Evolutionary conservation across 1,139 yeast genomes (phyloP), one percentile per base, ranked within the genome.

Genomic region (Suhomyces yuchorum): DNA sequence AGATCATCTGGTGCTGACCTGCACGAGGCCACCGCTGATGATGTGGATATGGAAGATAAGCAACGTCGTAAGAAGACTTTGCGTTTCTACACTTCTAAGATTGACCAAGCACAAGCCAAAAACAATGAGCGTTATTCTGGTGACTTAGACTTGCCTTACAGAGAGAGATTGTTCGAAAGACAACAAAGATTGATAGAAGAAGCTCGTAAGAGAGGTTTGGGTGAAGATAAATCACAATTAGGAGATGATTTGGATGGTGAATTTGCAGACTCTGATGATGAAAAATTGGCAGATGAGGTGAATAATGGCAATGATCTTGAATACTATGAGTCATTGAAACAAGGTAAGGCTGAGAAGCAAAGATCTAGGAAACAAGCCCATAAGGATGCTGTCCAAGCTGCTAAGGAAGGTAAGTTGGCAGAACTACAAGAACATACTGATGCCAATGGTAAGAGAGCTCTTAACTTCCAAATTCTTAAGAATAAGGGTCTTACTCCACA

Each of bases 51-150:
- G 52, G 96, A 90, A 63, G 99, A 92, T 46, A 91, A 93, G 66
- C 80, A 78, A 49, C 82, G 84, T 38, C 85, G 96, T 61, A 89
- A 87, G 73, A 85, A 83, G 66, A 81, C 96, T 1, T 81, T 93
- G 59, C 84, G 98, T 57, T 95, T 93, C 83, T 93, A 93, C 77
- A 93, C 99, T 1, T 88, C 98, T 51, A 93, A 92, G 70, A 92
- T 93, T 67, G 97, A 91, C 66, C 92, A 88, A 68, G 87, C 88
- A 44, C 82, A 80, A 37, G 50, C 80, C 54, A 82, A 81, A 63
- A 79, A 77, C 52, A 70, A 66, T 35, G 86, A 82, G 52, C 77
- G 72, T 55, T 81, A 70, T 56, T 79, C 87, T 39, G 99, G 98
- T 56, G 99, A 93, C 64, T 78, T 80, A 54, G 99, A 93, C 67